Evolutionary conservation across 305 asterid genomes (phyloP), one percentile per base, ranked within the genome.

Genomic region (Caryopteris hybrid): DNA sequence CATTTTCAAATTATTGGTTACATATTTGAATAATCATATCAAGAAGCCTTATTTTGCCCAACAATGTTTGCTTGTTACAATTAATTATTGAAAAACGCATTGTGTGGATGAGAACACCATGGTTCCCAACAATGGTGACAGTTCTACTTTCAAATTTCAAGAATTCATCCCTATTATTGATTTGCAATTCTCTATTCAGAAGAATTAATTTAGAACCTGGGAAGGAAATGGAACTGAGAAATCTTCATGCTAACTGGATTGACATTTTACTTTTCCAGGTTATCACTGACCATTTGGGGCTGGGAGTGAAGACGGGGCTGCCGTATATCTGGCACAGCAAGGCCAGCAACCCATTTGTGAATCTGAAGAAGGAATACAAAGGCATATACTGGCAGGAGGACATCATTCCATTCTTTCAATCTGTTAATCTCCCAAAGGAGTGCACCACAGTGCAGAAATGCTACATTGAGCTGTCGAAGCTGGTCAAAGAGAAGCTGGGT

Each of bases 321-420:
- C 89, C 89, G 1, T 84, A 84, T 38, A 79, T 84, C 71, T 84
- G 89, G 89, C 89, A 84, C 82, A 84, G 86, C 74, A 84, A 84
- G 72, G 89, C 89, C 3, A 84, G 89, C 74, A 79, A 81, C 70
- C 89, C 89, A 2, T 84, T 84, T 63, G 86, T 81, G 45, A 84
- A 84, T 57, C 82, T 84, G 76, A 84, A 75, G 79, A 81, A 81
- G 53, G 89, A 84, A 73, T 79, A 81, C 86, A 84, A 81, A 31
- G 86, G 89, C 66, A 77, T 84, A 2, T 84, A 81, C 79, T 84
- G 89, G 89, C 89, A 84, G 56, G 89, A 84, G 56, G 83, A 84
- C 0, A 79, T 84, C 71, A 84, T 84, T 47, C 89, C 89, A 1
- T 84, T 84, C 74, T 84, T 84, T 80, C 89, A 84, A 47, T n/a